Percentiles rank a stretch among this genome's conserved stretches.
Conservation (phyloP, 2,329 filamentous ascomycete genomes). For the Paradendryphiella salina region DNA sequence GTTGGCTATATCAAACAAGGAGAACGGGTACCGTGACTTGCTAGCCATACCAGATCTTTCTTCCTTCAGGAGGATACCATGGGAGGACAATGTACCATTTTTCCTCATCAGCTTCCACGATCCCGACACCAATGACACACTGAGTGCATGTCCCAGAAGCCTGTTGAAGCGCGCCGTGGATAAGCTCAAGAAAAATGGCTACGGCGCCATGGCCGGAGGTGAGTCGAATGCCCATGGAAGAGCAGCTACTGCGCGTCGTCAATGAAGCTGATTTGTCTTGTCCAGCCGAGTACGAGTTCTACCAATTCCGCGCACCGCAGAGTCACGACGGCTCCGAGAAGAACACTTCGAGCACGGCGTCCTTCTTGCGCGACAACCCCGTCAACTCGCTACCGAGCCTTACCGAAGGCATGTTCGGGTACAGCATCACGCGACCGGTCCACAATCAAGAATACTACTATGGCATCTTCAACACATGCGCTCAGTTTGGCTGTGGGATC, state of each 20-base stretch:
- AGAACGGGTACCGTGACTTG: constrained; percentile 86
- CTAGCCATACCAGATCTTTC: constrained; percentile 78
- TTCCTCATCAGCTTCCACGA: constrained; percentile 84
- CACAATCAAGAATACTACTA: constrained; percentile 95
- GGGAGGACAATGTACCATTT: constrained; percentile 85
- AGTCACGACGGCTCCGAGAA: constrained; percentile 55
- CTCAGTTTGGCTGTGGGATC: constrained; percentile 75
- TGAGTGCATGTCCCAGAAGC: constrained; percentile 79
- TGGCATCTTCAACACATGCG: constrained; percentile 78
- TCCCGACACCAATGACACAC: constrained; percentile 70
- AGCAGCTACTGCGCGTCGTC: constrained; percentile 18
- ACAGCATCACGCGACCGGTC: constrained; percentile 81
- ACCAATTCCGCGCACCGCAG: constrained; percentile 75
- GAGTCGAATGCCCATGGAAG: constrained; percentile 39
- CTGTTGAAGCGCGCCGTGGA: constrained; percentile 69
- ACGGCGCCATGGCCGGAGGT: constrained; percentile 89
- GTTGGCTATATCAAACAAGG: constrained; percentile 83
- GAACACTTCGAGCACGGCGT: constrained; percentile 69
- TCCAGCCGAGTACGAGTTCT: constrained; percentile 92
- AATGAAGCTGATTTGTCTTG: constrained; percentile 24
- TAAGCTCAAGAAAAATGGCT: constrained; percentile 69
- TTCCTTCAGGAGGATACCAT: constrained; percentile 82
- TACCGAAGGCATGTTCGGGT: constrained; percentile 95
- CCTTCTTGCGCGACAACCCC: constrained; percentile 73
- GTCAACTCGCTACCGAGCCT: constrained; percentile 73